These are phyloP conservation scores for Alternaria triticina DNA, from an alignment of 2,329 filamentous ascomycete genomes.

Conservation along the genomic window DNA sequence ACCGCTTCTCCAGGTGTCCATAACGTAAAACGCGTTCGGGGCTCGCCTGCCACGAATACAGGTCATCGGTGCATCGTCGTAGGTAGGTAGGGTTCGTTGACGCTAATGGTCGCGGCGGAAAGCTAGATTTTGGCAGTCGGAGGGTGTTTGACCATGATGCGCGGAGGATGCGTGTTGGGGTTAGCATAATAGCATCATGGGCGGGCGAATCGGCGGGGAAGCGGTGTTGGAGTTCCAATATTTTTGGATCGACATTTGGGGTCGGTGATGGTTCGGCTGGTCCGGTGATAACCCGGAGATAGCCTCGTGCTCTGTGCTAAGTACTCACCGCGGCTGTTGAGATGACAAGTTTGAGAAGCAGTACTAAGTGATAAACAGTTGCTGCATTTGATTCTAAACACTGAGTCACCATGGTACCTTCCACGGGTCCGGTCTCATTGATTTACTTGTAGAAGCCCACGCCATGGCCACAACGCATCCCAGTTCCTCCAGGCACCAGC, in stretches of 20 bases:
- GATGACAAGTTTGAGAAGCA: background rate
- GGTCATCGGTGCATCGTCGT: conserved; percentile 79
- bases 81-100: conserved; percentile 61
- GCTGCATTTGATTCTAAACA: too few relatives aligned
- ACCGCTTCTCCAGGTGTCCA: conserved; percentile 13
- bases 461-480: background rate
- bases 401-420: too few relatives aligned
- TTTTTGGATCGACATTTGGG: conserved; percentile 18
- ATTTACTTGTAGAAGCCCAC: too few relatives aligned
- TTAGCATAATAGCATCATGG: conserved; percentile 49
- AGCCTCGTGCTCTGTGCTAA: background rate
- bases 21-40: conserved; percentile 52
- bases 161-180: conserved; percentile 45
- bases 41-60: conserved; percentile 84
- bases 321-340: background rate
- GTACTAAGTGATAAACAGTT: too few relatives aligned
- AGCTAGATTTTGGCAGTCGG: conserved; percentile 56
- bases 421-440: too few relatives aligned
- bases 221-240: conserved; percentile 5
- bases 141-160: conserved; percentile 55
- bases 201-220: conserved; percentile 15
- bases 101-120: conserved; percentile 54
- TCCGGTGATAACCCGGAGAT: conserved; percentile 18
- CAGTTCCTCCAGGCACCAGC: background rate
- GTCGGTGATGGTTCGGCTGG: conserved; percentile 20